These are phyloP conservation scores for Cucurbitaria berberidis DNA, from an alignment of 2,329 filamentous ascomycete genomes.

Conservation along the genomic window DNA sequence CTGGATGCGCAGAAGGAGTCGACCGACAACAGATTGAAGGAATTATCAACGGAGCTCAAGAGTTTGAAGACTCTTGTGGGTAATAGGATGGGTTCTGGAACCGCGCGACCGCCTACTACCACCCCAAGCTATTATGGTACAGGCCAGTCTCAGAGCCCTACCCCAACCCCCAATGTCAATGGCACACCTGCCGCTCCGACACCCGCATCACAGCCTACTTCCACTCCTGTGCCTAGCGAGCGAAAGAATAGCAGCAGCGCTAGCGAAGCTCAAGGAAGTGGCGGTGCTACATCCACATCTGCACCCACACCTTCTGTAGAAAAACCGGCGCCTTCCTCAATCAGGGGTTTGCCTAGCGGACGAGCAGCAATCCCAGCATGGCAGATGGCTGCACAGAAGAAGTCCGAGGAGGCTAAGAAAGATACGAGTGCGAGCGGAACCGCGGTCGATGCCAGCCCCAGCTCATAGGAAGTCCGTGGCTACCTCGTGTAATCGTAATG, in stretches of 20 bases:
- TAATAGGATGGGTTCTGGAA: conserved; percentile 59
- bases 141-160: conserved; percentile 23
- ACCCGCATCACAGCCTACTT: conserved; percentile 19
- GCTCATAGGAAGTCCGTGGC: conserved; percentile 22
- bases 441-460: conserved; percentile 38
- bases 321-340: conserved; percentile 38
- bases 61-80: conserved; percentile 88
- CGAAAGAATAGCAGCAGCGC: conserved; percentile 24
- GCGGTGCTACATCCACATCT: conserved; percentile 18
- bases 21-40: conserved; percentile 79
- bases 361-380: conserved; percentile 59
- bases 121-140: conserved; percentile 34
- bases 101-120: conserved; percentile 33
- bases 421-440: conserved; percentile 50
- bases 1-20: conserved; percentile 85
- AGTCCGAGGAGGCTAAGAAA: conserved; percentile 53
- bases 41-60: conserved; percentile 85
- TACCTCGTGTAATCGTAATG: background rate
- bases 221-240: conserved; percentile 25
- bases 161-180: conserved; percentile 35
- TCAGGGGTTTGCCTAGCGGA: conserved; percentile 41
- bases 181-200: conserved; percentile 29
- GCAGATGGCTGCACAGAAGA: conserved; percentile 60
- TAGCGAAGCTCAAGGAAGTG: conserved; percentile 29
- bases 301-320: conserved; percentile 34